These are phyloP conservation scores for Allantophomopsis lycopodina DNA, from an alignment of 2,329 filamentous ascomycete genomes.

Conservation along the genomic window DNA sequence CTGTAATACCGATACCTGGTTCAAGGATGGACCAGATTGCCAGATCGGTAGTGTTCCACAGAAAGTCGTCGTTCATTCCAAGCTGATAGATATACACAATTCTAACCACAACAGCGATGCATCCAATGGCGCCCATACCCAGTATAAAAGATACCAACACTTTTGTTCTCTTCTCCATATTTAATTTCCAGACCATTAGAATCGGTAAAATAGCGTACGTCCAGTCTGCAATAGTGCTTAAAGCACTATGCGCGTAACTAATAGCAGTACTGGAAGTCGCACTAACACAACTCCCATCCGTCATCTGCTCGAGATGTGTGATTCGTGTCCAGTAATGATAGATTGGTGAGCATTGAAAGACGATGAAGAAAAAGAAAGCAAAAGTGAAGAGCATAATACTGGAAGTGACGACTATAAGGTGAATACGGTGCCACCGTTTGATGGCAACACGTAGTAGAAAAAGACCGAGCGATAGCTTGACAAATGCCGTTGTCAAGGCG, in stretches of 20 bases:
- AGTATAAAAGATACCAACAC: conserved; percentile 16
- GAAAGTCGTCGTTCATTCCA: conserved; percentile 1
- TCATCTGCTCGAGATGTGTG: conserved; percentile 1
- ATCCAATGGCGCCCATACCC: background rate
- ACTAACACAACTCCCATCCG: conserved; percentile 4
- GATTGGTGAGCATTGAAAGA: conserved; percentile 10
- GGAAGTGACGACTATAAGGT: conserved; percentile 26
- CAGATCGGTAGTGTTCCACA: conserved; percentile 28
- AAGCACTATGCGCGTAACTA: conserved; percentile 23
- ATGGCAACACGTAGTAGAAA: background rate
- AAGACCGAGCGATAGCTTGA: background rate
- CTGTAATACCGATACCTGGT: conserved; percentile 37
- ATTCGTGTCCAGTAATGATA: conserved; percentile 33
- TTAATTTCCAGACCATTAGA: conserved; percentile 25
- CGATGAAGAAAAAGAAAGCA: conserved; percentile 25
- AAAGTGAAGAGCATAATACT: conserved; percentile 34
- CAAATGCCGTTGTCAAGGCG: background rate
- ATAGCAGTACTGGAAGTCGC: conserved; percentile 2
- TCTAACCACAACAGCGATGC: too few relatives aligned
- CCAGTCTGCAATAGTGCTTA: conserved; percentile 32
- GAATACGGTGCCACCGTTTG: background rate
- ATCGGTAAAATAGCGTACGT: conserved; percentile 27
- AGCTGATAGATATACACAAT: too few relatives aligned
- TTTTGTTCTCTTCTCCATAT: conserved; percentile 25
- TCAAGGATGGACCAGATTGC: conserved; percentile 41